phyloP scores from a whole-genome alignment of 164 flowering plant genomes.

The Tetracentron sinense region DNA sequence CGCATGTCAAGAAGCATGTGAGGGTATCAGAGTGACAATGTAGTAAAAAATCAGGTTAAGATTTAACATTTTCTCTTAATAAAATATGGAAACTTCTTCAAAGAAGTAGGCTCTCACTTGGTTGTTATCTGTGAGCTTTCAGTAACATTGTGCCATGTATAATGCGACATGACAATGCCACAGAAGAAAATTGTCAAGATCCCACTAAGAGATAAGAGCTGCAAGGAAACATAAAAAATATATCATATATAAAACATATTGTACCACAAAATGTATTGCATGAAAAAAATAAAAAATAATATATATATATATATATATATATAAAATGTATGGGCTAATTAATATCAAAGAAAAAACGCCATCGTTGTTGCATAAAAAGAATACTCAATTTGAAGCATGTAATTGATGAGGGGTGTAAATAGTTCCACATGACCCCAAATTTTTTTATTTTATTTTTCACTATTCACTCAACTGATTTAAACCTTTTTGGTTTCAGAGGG shows the following conservation, averaged over 20 bases:
- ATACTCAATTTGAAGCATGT: background rate
- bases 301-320: too few relatives aligned
- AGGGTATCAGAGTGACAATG: background rate
- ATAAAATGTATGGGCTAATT: background rate
- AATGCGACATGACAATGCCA: constrained; percentile 71
- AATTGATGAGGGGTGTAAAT: background rate
- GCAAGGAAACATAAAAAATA: constrained; percentile 22
- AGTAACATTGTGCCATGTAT: constrained; percentile 65
- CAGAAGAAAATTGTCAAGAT: constrained; percentile 62
- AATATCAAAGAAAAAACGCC: background rate
- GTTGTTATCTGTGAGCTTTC: constrained; percentile 58
- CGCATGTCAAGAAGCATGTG: background rate
- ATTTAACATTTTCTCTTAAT: too few relatives aligned
- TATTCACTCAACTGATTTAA: background rate
- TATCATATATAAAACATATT: background rate
- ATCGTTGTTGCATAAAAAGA: background rate
- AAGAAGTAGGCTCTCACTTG: constrained; percentile 33
- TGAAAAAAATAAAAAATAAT: too few relatives aligned
- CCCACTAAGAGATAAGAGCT: constrained; percentile 52
- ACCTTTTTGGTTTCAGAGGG: background rate
- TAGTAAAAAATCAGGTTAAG: background rate
- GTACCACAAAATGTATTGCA: background rate
- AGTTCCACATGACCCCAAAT: background rate
- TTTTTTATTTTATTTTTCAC: background rate
- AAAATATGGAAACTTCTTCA: background rate